A percentile compares a stretch with the other conserved stretches of the same genome.
Conservation (phyloP, 2,329 filamentous ascomycete species). For the Achaetomium macrosporum region DNA sequence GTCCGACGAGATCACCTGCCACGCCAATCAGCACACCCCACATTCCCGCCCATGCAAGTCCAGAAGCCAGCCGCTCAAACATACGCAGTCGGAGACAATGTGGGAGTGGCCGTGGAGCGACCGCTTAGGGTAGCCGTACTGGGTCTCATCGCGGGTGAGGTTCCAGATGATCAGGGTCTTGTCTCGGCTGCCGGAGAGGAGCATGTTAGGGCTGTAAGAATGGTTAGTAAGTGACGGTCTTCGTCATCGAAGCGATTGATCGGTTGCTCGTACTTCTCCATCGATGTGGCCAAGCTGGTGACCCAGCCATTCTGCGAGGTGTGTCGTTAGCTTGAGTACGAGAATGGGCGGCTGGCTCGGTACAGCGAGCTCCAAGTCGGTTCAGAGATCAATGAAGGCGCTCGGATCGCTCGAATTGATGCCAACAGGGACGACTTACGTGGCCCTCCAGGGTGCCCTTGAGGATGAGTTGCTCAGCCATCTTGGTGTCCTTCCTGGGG, state of each 20-base stretch:
- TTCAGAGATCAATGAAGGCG: not conserved
- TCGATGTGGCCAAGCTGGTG: slow-evolving; percentile 94
- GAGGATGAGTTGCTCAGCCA: slow-evolving; percentile 93
- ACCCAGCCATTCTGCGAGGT: slow-evolving; percentile 80
- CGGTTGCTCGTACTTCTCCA: slow-evolving; percentile 76
- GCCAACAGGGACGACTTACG: slow-evolving; percentile 46
- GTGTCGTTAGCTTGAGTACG: slow-evolving; percentile 25
- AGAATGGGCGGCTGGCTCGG: not conserved
- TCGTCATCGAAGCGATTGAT: slow-evolving; percentile 15
- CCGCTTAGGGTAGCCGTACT: slow-evolving; percentile 99
- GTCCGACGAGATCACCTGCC: slow-evolving; percentile 96
- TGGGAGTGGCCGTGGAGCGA: slow-evolving; percentile 98
- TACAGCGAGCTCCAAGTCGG: not conserved
- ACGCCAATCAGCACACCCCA: slow-evolving; percentile 33
- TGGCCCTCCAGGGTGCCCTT: slow-evolving; percentile 98
- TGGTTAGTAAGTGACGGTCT: slow-evolving; percentile 24
- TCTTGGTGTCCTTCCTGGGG: slow-evolving; percentile 42
- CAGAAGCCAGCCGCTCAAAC: slow-evolving; percentile 37
- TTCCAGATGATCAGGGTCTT: slow-evolving; percentile 99
- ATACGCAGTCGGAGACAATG: slow-evolving; percentile 99
- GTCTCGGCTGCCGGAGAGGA: slow-evolving; percentile 94
- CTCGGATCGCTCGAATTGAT: slow-evolving; percentile 25
- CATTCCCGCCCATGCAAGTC: slow-evolving; percentile 15
- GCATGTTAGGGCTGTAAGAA: slow-evolving; percentile 84
- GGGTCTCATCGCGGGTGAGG: slow-evolving; percentile 95